Conservation (phyloP, 371 early-diverging fungal genomes). For the Mortierella polycephala region DNA sequence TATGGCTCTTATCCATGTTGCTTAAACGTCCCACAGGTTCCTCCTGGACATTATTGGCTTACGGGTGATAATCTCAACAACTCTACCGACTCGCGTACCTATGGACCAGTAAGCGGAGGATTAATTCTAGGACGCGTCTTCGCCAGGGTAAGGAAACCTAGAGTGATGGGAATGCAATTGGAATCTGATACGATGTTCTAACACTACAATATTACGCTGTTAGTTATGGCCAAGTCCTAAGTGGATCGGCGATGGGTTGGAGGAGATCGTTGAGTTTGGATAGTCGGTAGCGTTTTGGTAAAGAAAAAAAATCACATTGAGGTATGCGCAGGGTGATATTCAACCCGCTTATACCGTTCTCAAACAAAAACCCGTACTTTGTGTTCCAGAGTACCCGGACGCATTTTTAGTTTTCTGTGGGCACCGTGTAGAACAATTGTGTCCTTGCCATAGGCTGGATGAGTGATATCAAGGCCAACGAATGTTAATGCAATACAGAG, state of each 20-base stretch:
- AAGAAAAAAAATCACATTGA: not conserved
- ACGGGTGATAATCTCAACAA: constrained; percentile 85
- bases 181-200: no score
- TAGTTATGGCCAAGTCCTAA: constrained; percentile 51
- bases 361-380: not conserved
- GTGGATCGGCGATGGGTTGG: constrained; percentile 44
- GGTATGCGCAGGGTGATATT: no score
- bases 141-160: constrained; percentile 64
- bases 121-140: constrained; percentile 79
- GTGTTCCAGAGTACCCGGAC: not conserved
- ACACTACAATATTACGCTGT: not conserved
- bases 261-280: constrained; percentile 37
- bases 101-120: constrained; percentile 89
- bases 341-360: not conserved
- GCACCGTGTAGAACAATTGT: no score
- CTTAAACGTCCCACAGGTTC: constrained; percentile 55
- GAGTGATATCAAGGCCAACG: no score
- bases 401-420: no score
- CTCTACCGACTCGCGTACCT: constrained; percentile 83
- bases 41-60: constrained; percentile 77
- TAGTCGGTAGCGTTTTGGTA: not conserved
- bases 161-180: no score
- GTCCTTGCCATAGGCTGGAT: no score
- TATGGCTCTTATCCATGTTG: not conserved
- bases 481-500: no score